Evolutionary conservation across 768 basidiomycete genomes (phyloP).

Genomic region (Pleurotus platypus): DNA sequence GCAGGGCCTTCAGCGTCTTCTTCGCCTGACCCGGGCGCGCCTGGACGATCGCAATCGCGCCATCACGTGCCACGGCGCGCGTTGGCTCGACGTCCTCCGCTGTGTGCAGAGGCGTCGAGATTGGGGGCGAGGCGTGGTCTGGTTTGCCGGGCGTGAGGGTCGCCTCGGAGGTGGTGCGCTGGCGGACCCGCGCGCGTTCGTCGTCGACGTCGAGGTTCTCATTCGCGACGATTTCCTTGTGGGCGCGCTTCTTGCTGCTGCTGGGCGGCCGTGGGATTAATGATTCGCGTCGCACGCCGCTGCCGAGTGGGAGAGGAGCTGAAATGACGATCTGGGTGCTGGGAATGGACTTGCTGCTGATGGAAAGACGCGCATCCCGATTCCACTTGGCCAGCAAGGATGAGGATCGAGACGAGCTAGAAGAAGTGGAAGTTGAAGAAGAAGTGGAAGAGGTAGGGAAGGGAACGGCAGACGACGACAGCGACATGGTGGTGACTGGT

Average conservation of each 20-base stretch:
- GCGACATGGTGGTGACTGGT: too few species aligned
- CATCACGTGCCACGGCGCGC: neutral
- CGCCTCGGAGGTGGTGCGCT: neutral
- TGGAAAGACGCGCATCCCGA: neutral
- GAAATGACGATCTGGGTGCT: neutral
- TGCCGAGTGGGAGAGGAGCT: constrained; percentile 1
- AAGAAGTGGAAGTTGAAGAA: neutral
- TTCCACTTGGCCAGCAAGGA: constrained; percentile 9
- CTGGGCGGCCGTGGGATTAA: neutral
- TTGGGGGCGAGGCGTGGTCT: neutral
- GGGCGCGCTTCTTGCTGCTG: neutral
- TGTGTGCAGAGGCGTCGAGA: neutral
- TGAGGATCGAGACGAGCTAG: neutral
- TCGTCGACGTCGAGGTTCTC: neutral
- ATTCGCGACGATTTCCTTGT: neutral
- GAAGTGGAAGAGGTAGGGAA: neutral
- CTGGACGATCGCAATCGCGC: neutral
- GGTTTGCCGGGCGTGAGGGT: neutral
- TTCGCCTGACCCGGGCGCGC: neutral
- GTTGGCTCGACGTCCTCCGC: neutral
- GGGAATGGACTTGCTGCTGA: constrained; percentile 4
- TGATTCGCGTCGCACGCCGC: neutral
- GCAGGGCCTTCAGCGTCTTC: neutral
- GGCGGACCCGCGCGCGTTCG: neutral
- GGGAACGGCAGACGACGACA: neutral